Conservation (phyloP, 306 rosid species). For the Rubus idaeus region DNA sequence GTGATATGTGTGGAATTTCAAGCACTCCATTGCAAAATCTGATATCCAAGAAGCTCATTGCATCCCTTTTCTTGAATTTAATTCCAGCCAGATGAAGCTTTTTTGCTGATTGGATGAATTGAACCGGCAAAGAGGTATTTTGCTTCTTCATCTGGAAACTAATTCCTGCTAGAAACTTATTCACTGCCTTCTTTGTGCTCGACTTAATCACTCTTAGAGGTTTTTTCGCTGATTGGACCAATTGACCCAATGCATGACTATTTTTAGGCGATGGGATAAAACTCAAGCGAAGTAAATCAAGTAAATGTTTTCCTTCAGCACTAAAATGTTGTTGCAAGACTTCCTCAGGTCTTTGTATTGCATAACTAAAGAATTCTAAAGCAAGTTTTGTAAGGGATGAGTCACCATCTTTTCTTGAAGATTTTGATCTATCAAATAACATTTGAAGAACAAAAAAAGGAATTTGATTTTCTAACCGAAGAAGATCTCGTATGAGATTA, state of each 20-base stretch:
- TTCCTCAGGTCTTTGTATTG: constrained; percentile 36
- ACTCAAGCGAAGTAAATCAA: constrained; percentile 48
- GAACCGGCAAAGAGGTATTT: neutral
- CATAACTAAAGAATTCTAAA: constrained; percentile 50
- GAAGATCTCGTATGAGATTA: constrained; percentile 37
- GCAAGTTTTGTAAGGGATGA: constrained; percentile 24
- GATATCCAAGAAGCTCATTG: constrained; percentile 29
- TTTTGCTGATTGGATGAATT: neutral
- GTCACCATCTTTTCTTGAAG: neutral
- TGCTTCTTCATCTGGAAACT: no score
- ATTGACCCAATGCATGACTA: neutral
- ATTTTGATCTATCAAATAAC: constrained; percentile 25
- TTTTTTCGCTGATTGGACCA: neutral
- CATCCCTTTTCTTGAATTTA: constrained; percentile 8
- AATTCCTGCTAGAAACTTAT: neutral
- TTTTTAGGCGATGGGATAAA: constrained; percentile 12
- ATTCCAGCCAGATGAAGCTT: constrained; percentile 59
- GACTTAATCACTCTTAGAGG: neutral
- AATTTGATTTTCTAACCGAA: constrained; percentile 63
- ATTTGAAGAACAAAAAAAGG: constrained; percentile 51
- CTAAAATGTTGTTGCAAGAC: constrained; percentile 10
- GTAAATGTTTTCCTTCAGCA: constrained; percentile 32
- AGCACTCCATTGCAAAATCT: constrained; percentile 47
- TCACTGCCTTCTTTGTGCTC: neutral
- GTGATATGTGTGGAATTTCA: constrained; percentile 44